These are phyloP conservation scores for Trichoderma simmonsii DNA, from an alignment of 2,329 filamentous ascomycete species.

Conservation along the genomic window DNA sequence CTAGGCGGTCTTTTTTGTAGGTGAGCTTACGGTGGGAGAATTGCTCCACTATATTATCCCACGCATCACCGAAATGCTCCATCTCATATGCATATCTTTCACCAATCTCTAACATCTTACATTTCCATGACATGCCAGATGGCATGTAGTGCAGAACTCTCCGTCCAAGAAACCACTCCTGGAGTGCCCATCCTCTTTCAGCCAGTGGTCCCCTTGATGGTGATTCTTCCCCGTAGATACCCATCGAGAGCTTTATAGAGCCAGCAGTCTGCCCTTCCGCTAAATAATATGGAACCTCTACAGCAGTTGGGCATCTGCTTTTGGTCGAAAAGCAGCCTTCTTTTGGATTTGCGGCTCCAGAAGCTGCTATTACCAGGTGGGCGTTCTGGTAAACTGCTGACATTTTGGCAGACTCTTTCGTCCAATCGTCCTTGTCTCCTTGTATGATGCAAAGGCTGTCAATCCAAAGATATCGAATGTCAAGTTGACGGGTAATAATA, in stretches of 20 bases:
- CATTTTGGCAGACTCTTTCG: background rate
- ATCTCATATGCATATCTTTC: background rate
- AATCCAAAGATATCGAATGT: background rate
- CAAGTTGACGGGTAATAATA: background rate
- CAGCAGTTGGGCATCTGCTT: background rate
- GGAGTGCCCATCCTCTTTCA: background rate
- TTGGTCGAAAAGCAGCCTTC: background rate
- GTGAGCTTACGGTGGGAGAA: background rate
- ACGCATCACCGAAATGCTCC: fast-evolving
- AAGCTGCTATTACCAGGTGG: background rate
- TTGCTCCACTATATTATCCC: background rate
- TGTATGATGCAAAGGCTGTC: background rate
- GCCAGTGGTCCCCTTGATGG: fast-evolving
- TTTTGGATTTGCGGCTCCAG: background rate
- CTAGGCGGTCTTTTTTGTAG: background rate
- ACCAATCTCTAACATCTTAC: background rate
- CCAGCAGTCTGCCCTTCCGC: background rate
- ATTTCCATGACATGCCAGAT: background rate
- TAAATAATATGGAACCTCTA: background rate
- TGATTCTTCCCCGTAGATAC: background rate
- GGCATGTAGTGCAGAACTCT: background rate
- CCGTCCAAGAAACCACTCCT: background rate
- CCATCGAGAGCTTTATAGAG: background rate
- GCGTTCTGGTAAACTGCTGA: background rate
- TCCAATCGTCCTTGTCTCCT: background rate